Conservation (phyloP, 306 rosid genomes). For the Gleditsia sinensis region DNA sequence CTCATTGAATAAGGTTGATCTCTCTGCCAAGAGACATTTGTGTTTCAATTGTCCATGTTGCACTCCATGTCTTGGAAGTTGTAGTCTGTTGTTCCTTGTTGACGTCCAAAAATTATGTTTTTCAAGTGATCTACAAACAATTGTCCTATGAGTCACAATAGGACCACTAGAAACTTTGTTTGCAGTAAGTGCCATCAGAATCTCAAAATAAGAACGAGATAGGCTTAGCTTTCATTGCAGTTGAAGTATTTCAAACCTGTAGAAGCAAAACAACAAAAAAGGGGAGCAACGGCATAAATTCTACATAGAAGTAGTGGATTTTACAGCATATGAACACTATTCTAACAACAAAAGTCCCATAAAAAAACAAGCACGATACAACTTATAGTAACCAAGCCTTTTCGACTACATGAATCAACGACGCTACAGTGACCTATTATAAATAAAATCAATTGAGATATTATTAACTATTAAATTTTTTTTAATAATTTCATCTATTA, state of each 20-base stretch:
- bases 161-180: conserved; percentile 74
- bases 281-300: conserved; percentile 21
- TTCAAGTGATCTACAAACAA: conserved; percentile 50
- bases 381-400: no score
- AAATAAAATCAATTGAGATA: no score
- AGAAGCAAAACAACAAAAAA: conserved; percentile 35
- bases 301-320: neutral
- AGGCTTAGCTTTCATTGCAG: conserved; percentile 41
- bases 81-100: conserved; percentile 48
- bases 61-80: conserved; percentile 43
- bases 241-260: conserved; percentile 48
- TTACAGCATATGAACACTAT: neutral
- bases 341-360: conserved; percentile 11
- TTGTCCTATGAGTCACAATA: conserved; percentile 52
- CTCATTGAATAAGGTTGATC: conserved; percentile 45
- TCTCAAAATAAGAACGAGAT: conserved; percentile 37
- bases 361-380: neutral
- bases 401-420: no score
- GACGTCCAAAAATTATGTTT: conserved; percentile 47
- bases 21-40: conserved; percentile 39
- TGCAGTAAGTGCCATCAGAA: conserved; percentile 70
- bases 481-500: no score
- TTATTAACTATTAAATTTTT: no score
- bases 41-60: conserved; percentile 48
- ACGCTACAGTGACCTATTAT: no score